These are phyloP conservation scores for Vigna nakashimae DNA, from an alignment of 306 rosid genomes.

Conservation along the genomic window DNA sequence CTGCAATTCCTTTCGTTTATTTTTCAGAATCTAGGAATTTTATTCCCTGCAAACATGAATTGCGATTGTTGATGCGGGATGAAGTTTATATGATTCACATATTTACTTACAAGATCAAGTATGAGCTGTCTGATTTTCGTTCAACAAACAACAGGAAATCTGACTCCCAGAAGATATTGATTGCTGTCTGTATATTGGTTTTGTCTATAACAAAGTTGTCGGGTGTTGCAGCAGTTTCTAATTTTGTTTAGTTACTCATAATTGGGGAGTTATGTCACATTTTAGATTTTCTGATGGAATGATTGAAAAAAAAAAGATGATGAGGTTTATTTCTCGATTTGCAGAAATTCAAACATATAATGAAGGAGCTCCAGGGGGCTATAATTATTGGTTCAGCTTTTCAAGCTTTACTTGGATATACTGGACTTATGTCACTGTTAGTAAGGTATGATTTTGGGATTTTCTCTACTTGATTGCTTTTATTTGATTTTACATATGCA, in stretches of 20 bases:
- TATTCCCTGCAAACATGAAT: not conserved
- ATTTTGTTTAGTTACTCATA: constrained; percentile 17
- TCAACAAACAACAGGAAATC: not conserved
- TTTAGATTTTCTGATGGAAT: constrained; percentile 3
- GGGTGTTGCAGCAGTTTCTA: constrained; percentile 11
- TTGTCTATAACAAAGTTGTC: not conserved
- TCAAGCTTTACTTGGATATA: constrained; percentile 92
- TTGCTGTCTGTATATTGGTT: constrained; percentile 18
- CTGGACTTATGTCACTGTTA: constrained; percentile 89
- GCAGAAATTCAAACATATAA: constrained; percentile 93
- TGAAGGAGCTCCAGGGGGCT: constrained; percentile 99
- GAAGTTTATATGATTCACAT: not conserved
- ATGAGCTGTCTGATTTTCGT: not conserved
- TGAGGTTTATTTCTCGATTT: constrained; percentile 36
- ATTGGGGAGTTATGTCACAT: constrained; percentile 1
- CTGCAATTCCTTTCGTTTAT: constrained; percentile 12
- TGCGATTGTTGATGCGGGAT: not conserved
- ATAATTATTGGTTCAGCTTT: constrained; percentile 88
- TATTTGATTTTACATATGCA: constrained; percentile 5
- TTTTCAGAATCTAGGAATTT: constrained; percentile 11
- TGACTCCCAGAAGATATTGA: not conserved
- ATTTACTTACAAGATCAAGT: not conserved
- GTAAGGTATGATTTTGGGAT: constrained; percentile 63
- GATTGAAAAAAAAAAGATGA: constrained; percentile 10
- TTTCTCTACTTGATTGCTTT: constrained; percentile 26